These are phyloP conservation scores for Pseudonitzschia multiseries DNA, from an alignment of 108 stramenopile species.

Conservation along the genomic window DNA sequence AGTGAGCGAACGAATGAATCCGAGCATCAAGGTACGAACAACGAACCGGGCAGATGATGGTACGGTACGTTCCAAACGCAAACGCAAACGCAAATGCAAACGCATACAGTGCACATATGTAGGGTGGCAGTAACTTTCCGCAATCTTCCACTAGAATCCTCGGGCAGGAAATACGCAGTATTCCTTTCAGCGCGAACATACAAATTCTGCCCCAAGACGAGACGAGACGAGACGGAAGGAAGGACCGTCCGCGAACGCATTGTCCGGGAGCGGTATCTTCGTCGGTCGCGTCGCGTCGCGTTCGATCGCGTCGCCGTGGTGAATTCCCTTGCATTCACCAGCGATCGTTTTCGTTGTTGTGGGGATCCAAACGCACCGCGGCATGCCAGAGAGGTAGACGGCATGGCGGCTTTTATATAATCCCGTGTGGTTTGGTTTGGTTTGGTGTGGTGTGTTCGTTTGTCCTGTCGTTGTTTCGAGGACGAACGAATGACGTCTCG, in stretches of 20 bases:
- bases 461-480: too few relatives aligned
- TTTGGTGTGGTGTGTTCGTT: too few relatives aligned
- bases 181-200: conserved; percentile 12
- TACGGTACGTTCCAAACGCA: too few relatives aligned
- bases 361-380: conserved; percentile 11
- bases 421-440: not conserved
- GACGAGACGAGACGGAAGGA: not conserved
- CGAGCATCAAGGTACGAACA: too few relatives aligned
- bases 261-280: too few relatives aligned
- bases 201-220: conserved; percentile 9
- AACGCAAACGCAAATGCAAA: too few relatives aligned
- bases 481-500: too few relatives aligned
- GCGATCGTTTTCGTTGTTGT: not conserved
- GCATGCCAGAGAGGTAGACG: not conserved
- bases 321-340: not conserved
- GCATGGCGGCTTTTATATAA: conserved; percentile 1
- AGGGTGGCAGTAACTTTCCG: conserved; percentile 9
- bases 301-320: too few relatives aligned
- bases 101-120: not conserved
- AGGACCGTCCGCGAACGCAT: too few relatives aligned
- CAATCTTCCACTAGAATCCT: conserved; percentile 10
- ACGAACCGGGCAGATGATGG: too few relatives aligned
- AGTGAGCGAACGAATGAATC: too few relatives aligned
- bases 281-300: too few relatives aligned
- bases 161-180: conserved; percentile 9